Base-by-base conservation (phyloP, 306 rosid genomes). In the Fragaria vesca region DNA sequence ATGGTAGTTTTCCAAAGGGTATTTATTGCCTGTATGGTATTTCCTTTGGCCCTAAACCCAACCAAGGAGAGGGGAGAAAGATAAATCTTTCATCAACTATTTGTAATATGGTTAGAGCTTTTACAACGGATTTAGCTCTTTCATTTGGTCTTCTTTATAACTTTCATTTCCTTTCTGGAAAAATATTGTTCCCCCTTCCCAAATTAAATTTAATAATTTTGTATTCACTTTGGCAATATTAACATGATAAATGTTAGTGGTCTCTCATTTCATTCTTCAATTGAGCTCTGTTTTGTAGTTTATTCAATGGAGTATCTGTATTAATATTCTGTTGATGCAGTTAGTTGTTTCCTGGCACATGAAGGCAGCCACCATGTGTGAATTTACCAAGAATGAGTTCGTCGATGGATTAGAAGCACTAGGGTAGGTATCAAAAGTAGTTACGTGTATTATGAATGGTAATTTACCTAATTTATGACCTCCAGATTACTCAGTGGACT, bases 301-400 rank as follows among this genome's bases (percentile, higher is more conserved):
- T 40, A 45, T 45, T 45, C 12, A 55, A 52, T 73, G 51, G 36
- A 68, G 57, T 72, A 42, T 83, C 43, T 78, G 21, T 46, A 69
- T 65, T 73, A 34, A 60, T 78, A 76, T 77, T 55, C 24, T 83
- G 75, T 76, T 79, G 50, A 60, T 87, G 88, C 93, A 96, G 99
- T 87, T 93, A 82, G 98, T 96, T 88, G 90, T 96, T 85, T 96
- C 99, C 26, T 96, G 99, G 99, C 99, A 96, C 87, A 96, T 96
- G 99, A 96, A 93, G 93, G 99, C 99, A 52, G 92, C 93, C 46
- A 95, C 99, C 40, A 95, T 95, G 97, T 95, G 99, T 87, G 99
- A 95, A 81, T 95, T 93, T 88, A 88, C 99, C 76, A 95, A 91
- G 88, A 90, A 93, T 88, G 99, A 95, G 86, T 95, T 95, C 62